Percentiles rank a stretch among this genome's conserved stretches.
phyloP scores from a whole-genome alignment of 768 basidiomycete species.

The Amanita phalloides region DNA sequence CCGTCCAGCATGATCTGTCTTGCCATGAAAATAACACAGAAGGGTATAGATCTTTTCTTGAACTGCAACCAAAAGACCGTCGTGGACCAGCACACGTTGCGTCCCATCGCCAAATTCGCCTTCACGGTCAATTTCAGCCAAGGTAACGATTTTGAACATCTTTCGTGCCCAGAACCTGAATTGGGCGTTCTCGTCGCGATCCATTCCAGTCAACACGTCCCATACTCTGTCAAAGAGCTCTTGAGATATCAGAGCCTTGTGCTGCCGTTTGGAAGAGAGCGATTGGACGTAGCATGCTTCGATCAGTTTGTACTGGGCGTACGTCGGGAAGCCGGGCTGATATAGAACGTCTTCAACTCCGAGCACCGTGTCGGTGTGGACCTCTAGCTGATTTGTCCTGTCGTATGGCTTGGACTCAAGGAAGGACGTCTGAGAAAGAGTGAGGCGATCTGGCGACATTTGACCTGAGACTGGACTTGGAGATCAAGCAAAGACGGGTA shows the following conservation, averaged over 20 bases:
- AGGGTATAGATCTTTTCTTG: constrained; percentile 73
- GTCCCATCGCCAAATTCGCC: background rate
- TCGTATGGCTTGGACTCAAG: background rate
- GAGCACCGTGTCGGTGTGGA: background rate
- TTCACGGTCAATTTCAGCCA: constrained; percentile 6
- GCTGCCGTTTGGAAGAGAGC: constrained; percentile 41
- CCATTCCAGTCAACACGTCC: constrained; percentile 45
- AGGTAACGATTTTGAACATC: constrained; percentile 48
- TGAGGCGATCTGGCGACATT: background rate
- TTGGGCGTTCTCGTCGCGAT: constrained; percentile 43
- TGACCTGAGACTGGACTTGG: background rate
- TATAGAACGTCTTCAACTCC: constrained; percentile 6
- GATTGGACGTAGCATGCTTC: constrained; percentile 47
- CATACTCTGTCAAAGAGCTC: constrained; percentile 63
- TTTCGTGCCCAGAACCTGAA: constrained; percentile 81
- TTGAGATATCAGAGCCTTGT: constrained; percentile 68
- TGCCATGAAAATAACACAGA: constrained; percentile 61
- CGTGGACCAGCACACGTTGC: constrained; percentile 50
- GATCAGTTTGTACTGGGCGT: constrained; percentile 47
- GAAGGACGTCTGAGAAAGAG: background rate
- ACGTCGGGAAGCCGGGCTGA: constrained; percentile 47
- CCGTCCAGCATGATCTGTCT: constrained; percentile 60
- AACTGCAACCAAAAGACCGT: constrained; percentile 64
- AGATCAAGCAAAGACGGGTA: background rate
- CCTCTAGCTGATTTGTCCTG: background rate